A percentile compares a stretch with the other conserved stretches of the same genome.
Evolutionary conservation across 805 yeast species (phyloP).

Genomic region (Candida cerambycidarum): DNA sequence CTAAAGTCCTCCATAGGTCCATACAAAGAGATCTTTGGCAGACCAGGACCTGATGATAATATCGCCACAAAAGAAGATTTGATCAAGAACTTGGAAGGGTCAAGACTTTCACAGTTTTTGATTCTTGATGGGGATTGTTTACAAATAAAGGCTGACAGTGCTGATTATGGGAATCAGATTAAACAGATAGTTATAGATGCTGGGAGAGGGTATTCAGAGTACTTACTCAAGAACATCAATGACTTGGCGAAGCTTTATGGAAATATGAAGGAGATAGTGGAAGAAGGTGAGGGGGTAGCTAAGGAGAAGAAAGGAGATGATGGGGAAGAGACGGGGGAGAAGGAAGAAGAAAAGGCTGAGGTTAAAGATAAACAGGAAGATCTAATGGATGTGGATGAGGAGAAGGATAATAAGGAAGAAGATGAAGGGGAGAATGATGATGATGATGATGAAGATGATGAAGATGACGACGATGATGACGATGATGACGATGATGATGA

Average conservation of each 20-base stretch:
- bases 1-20: conserved; percentile 4
- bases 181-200: conserved; percentile 24
- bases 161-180: conserved; percentile 20
- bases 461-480: conserved; percentile 11
- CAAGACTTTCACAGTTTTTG: conserved; percentile 22
- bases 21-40: conserved; percentile 13
- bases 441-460: not conserved
- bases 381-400: not conserved
- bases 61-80: conserved; percentile 15
- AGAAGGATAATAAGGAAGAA: not conserved
- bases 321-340: conserved; percentile 16
- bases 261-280: conserved; percentile 5
- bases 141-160: conserved; percentile 20
- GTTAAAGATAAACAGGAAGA: not conserved
- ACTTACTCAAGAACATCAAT: conserved; percentile 22
- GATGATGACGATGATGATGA: conserved; percentile 13
- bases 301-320: conserved; percentile 1
- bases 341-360: conserved; percentile 14
- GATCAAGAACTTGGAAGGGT: conserved; percentile 12
- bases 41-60: conserved; percentile 11
- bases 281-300: not conserved
- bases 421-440: not conserved
- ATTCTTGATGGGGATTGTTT: conserved; percentile 19
- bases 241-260: conserved; percentile 15
- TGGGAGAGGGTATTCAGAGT: conserved; percentile 18